Base-by-base conservation (phyloP, 2,329 filamentous ascomycete genomes). In the Diaporthe capsici region DNA sequence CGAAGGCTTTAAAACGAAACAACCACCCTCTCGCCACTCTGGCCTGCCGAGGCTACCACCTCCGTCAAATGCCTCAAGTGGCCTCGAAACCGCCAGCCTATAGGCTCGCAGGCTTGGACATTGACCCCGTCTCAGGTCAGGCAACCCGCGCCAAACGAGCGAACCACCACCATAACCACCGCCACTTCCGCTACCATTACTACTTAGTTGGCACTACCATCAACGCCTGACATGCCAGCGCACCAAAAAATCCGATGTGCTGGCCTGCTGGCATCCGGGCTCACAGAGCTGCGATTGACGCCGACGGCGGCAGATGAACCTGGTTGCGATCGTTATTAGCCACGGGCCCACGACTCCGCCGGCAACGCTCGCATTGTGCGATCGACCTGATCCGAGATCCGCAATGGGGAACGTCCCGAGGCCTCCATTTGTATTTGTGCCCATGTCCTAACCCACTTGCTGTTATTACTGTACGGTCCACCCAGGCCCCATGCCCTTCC, bases 301-400 rank as follows among this genome's bases (percentile, higher is more conserved):
- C 65, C 65, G 65, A 22, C 65, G 47, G 47, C 44, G 20, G 44
- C 63, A 68, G 63, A 53, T 68, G 65, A 53, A 53, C 65, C 47
- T 42, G 22, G 65, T 68, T 42, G 34, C 22, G 31, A 53, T 68
- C 47, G 65, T 53, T 68, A 68, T 68, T 53, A 39, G 31, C 65
- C 25, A 53, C 22, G 22, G 44, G 47, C 47, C 44, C 63, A 53
- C 44, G 20, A 37, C 47, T 55, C 65, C 65, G 47, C 65, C 49
- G 47, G 47, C 65, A 39, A 42, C 47, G 22, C 15, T 39, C 31
- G 47, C 47, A 17, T 28, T 68, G 65, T 53, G 65, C 65, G 65
- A 68, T 68, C 65, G 65, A 42, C 65, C 31, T 68, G 20, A 68
- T 68, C 65, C 65, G 65, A 68, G 65, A 68, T 53, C 65, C 65